These are phyloP conservation scores for Gorgonomyces haynaldii DNA, from an alignment of 192 early-diverging fungal species.

Conservation along the genomic window DNA sequence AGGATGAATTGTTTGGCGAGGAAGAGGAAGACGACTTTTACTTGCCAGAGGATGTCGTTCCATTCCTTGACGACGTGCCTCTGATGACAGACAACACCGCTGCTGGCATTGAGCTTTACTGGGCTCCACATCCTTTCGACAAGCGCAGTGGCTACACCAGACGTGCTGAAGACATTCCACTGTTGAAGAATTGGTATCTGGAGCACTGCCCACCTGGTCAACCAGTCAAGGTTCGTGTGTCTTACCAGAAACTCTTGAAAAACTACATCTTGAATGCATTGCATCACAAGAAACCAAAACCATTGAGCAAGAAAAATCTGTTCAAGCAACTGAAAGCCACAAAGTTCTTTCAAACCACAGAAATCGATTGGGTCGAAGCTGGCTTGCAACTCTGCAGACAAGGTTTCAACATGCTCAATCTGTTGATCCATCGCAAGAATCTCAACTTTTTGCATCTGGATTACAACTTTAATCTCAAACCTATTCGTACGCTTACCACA, in stretches of 20 bases:
- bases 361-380: conserved; percentile 98
- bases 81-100: conserved; percentile 89
- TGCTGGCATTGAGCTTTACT: conserved; percentile 84
- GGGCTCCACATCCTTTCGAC: conserved; percentile 96
- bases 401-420: conserved; percentile 98
- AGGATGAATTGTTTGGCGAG: conserved; percentile 59
- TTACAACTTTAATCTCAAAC: conserved; percentile 99
- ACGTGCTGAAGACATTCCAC: conserved; percentile 83
- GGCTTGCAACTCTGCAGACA: conserved; percentile 96
- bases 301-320: conserved; percentile 84
- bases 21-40: conserved; percentile 71
- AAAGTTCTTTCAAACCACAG: conserved; percentile 98
- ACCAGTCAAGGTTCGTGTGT: conserved; percentile 97
- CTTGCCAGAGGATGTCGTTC: conserved; percentile 64
- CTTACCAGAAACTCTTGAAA: conserved; percentile 96
- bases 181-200: conserved; percentile 97
- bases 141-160: conserved; percentile 81
- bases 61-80: conserved; percentile 67
- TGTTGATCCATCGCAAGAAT: conserved; percentile 96
- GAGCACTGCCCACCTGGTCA: conserved; percentile 87
- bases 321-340: conserved; percentile 91
- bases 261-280: conserved; percentile 90
- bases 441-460: conserved; percentile 97
- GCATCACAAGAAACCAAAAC: conserved; percentile 75
- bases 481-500: conserved; percentile 96